Conservation (phyloP, 83 land plant genomes). For the Diphasiastrum complanatum region DNA sequence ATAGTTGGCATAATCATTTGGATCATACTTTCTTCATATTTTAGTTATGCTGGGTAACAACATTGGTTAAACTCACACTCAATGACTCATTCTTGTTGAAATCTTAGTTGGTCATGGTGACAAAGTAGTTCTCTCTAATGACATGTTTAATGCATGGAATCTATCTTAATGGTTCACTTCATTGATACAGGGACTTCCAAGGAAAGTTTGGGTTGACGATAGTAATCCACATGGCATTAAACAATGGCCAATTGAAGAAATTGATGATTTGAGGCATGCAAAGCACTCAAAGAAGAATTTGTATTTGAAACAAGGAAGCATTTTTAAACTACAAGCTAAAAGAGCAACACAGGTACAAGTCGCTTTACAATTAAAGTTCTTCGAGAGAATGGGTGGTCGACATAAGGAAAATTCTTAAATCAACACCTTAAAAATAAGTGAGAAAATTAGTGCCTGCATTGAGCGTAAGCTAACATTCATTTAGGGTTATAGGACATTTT, state of each 20-base stretch:
- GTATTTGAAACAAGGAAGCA: background rate
- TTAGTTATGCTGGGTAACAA: no score
- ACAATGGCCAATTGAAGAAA: conserved; percentile 84
- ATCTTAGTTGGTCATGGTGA: background rate
- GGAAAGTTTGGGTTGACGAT: conserved; percentile 52
- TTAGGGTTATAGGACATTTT: background rate
- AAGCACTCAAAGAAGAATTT: background rate
- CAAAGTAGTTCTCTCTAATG: conserved; percentile 4
- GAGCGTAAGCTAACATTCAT: background rate
- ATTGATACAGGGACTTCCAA: conserved; percentile 66
- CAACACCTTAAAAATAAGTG: no score
- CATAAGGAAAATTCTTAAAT: no score
- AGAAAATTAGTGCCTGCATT: background rate
- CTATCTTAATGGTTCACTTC: background rate
- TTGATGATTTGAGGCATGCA: conserved; percentile 28
- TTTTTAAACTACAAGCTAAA: background rate
- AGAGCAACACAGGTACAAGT: background rate
- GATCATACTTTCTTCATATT: no score
- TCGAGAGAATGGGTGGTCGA: background rate
- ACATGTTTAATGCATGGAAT: conserved; percentile 7
- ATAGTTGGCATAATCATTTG: no score
- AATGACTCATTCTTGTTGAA: background rate
- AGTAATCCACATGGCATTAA: conserved; percentile 48
- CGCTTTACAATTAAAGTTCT: background rate
- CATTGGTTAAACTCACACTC: background rate